Base-by-base conservation (phyloP, 352 stramenopile genomes). In the Pythium graminicola region DNA sequence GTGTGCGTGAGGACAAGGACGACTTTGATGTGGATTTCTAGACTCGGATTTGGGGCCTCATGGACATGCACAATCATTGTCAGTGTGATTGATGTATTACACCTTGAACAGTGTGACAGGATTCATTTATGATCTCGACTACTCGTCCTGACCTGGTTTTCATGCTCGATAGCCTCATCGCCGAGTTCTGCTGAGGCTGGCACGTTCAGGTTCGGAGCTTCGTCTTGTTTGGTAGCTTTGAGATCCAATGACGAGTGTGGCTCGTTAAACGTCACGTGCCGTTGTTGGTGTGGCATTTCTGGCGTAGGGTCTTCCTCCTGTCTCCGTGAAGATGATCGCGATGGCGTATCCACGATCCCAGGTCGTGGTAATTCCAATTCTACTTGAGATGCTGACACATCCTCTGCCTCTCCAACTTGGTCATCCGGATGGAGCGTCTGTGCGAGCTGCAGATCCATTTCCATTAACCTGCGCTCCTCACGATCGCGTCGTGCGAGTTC, bases 11-110 rank as follows among this genome's bases (percentile, higher is more conserved):
- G n/a, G 73, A 81, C 4, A 65, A 72, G 31, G 70, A 74, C 36
- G 73, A 82, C 31, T 87, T 87, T 40, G 73, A 86, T 45, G 71
- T 75, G 17, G 76, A 87, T 44, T 85, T 85, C 29, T 85, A 36
- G 57, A n/a, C 31, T 20, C 4, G 20, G 23, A 23, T 54, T 14
- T 16, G 27, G 16, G 26, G 6, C 33, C 14, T 23, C 27, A 62
- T 46, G 17, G 48, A 53, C 39, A 56, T 27, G 11, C 39, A 6
- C 13, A 7, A 19, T 36, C 6, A 50, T 57, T 64, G 57, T 35
- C 40, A 32, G 36, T 38, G 39, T 45, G 36, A 29, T 16, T 22
- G 9, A 17, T 11, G 32, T 2, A 19, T 24, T 42, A 6, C 2
- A 17, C 16, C 9, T 42, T 42, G n/a, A n/a, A n/a, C n/a, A n/a